Conservation (phyloP, 805 yeast species). For the Priceomyces fermenticarens region DNA sequence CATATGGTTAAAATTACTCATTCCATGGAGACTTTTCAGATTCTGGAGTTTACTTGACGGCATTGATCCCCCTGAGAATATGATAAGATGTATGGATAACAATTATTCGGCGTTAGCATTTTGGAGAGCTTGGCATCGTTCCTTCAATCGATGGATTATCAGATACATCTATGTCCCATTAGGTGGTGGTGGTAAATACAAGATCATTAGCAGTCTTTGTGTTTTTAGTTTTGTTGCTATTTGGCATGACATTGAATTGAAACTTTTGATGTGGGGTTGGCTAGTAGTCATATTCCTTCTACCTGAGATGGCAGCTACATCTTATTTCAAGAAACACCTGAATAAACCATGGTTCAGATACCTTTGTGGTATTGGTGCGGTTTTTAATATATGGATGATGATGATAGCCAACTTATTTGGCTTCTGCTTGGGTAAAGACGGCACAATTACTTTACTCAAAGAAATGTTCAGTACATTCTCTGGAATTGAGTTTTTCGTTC, state of each 20-base stretch:
- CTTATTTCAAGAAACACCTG: slow-evolving; percentile 37
- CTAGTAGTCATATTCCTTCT: slow-evolving; percentile 77
- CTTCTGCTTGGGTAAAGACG: slow-evolving; percentile 89
- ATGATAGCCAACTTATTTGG: slow-evolving; percentile 95
- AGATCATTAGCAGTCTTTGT: slow-evolving; percentile 73
- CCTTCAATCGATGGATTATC: slow-evolving; percentile 85
- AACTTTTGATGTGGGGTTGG: slow-evolving; percentile 94
- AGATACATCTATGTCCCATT: slow-evolving; percentile 88
- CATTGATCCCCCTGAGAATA: slow-evolving; percentile 95
- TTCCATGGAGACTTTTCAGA: slow-evolving; percentile 95
- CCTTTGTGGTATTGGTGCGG: slow-evolving; percentile 84
- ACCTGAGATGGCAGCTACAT: slow-evolving; percentile 76
- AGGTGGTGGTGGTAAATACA: slow-evolving; percentile 71
- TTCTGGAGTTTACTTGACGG: slow-evolving; percentile 91
- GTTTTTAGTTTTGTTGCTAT: slow-evolving; percentile 95
- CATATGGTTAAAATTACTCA: slow-evolving; percentile 87
- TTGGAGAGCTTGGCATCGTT: slow-evolving; percentile 99
- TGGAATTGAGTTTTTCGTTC: slow-evolving; percentile 63
- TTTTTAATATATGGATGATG: slow-evolving; percentile 93
- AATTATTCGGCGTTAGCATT: slow-evolving; percentile 92
- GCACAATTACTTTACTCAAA: slow-evolving; percentile 59
- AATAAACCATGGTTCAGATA: slow-evolving; percentile 71
- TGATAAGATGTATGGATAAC: slow-evolving; percentile 94
- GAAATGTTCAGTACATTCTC: slow-evolving; percentile 70
- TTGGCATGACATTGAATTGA: slow-evolving; percentile 96